Base-by-base conservation (phyloP, 1,284 basidiomycete genomes). In the Leccinum fuscescens region DNA sequence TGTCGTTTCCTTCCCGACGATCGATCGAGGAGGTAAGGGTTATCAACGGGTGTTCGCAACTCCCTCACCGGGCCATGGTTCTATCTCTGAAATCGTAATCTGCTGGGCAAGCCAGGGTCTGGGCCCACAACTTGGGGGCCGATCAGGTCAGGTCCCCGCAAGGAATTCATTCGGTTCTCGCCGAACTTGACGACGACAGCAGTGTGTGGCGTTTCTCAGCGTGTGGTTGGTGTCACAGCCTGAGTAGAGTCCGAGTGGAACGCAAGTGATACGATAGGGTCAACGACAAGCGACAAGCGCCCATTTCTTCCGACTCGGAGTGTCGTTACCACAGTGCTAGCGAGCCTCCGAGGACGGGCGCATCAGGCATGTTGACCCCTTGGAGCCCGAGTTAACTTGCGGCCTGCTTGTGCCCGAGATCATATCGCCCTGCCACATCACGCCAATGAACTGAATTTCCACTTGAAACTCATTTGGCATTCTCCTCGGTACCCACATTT, bases 1-100 rank as follows among this genome's bases (percentile, higher is more conserved):
- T 68, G 63, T 39, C 44, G 24, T 24, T 29, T 48, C 60, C 39
- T 53, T 48, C 17, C 15, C 52, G 52, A 39, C 37, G 55, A 64
- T 65, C 44, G 59, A 65, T 67, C 57, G 52, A 48, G 22, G 59
- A 39, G 33, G 35, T 48, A 48, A 51, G 52, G 60, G 44, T 46
- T 46, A 46, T 46, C 44, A 35, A 20, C 2, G 5, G 9, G 17
- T 46, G 11, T 12, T 46, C 17, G 37, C 8, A 44, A 46, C 17
- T 46, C n/a, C 17, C 44, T 46, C 44, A 20, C 44, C 6, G 44
- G 17, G 44, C 44, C 44, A 20, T 20, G 42, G 44, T 46, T 20
- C 17, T 46, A 44, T 46, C 11, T 44, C 17, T 44, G 42, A 20
- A 17, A 44, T 44, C 42, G 17, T 44, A 20, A 44, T 44, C 42